These are phyloP conservation scores for Daldinia sp. DNA, from an alignment of 2,329 filamentous ascomycete genomes.

Conservation along the genomic window DNA sequence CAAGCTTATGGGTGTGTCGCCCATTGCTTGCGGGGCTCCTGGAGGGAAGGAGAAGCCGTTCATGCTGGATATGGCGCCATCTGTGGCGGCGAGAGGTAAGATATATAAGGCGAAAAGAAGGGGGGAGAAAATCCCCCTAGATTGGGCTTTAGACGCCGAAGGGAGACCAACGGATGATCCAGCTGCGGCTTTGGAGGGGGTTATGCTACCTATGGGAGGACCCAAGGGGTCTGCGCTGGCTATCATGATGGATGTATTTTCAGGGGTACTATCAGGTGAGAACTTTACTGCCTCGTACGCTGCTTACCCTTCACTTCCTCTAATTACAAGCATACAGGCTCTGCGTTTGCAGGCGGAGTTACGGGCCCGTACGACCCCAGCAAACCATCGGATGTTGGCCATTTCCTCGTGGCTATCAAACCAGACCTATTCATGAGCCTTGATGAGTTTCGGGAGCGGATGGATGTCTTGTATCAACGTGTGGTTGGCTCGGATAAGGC, in stretches of 20 bases:
- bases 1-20: conserved; percentile 79
- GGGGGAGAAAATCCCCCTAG: conserved; percentile 75
- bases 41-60: conserved; percentile 70
- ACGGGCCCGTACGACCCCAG: conserved; percentile 81
- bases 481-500: conserved; percentile 67
- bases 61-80: conserved; percentile 81
- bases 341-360: conserved; percentile 82
- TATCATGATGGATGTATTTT: conserved; percentile 93
- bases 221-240: conserved; percentile 82
- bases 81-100: conserved; percentile 77
- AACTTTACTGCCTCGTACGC: not conserved
- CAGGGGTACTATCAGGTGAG: conserved; percentile 73
- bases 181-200: conserved; percentile 75
- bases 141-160: conserved; percentile 81
- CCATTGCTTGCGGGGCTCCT: conserved; percentile 81
- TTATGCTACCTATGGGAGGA: conserved; percentile 89
- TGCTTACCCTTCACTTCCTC: not conserved
- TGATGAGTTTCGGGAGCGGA: conserved; percentile 75
- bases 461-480: conserved; percentile 66
- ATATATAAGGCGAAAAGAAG: conserved; percentile 77
- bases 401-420: conserved; percentile 79
- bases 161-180: conserved; percentile 79
- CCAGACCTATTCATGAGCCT: conserved; percentile 79
- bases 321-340: conserved; percentile 58
- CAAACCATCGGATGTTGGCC: conserved; percentile 76